Base-by-base conservation (phyloP, 306 rosid genomes). In the Cicer cuneatum region DNA sequence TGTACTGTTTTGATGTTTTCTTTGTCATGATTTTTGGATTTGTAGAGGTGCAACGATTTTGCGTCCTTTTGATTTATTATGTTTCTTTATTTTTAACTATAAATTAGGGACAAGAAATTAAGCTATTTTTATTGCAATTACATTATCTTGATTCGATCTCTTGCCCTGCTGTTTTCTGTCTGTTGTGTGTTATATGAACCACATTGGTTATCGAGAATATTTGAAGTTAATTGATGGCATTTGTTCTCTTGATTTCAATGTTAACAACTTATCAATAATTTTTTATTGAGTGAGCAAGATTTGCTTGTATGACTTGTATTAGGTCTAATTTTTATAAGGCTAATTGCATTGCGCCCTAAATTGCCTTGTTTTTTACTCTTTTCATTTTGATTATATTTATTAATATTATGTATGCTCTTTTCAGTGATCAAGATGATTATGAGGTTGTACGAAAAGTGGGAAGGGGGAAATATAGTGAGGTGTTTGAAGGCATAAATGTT, bases 401-500 rank as follows among this genome's bases (percentile, higher is more conserved):
- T 21, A 19, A 11, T 66, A 38, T 65, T 40, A 4, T 71, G 75
- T 35, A 0, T 45, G 59, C 10, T 52, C 8, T 52, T 83, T 80
- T 71, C 90, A 89, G 99, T 38, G 90, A 90, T 66, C 99, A 92
- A 82, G 99, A 94, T 78, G 97, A 94, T 80, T 94, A 94, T 63
- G 99, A 94, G 86, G 97, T 94, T 61, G 99, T 94, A 54, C 76
- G 99, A 59, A 94, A 94, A 80, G 96, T 94, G 10, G 99, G 99
- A 86, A 92, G 99, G 83, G 97, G 99, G 63, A 94, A 94, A 76
- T 94, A 94, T 82, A 94, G 99, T 81, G 99, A 94, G 84, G 99
- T 94, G 46, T 94, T 94, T 7, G 99, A 92, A 76, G 98, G 98
- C 37, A 86, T 94, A 57, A 91, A 91, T 80, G 92, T 94, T 78